Percentiles rank a stretch among this genome's conserved stretches.
phyloP scores from a whole-genome alignment of 306 rosid genomes.

The Cucurbita pepo region DNA sequence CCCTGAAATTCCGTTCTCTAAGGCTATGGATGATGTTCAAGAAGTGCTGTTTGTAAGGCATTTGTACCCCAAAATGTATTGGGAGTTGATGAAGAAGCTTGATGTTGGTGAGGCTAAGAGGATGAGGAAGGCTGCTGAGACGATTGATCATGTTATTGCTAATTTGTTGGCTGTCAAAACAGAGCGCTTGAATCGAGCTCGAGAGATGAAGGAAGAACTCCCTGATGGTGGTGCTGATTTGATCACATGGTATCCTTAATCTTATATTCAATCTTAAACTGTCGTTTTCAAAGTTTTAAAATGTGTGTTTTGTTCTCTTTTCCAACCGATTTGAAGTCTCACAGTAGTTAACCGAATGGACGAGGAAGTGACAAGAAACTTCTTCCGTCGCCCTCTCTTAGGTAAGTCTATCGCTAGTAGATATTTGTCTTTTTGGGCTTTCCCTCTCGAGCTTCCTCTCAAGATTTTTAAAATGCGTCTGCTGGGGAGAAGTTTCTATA shows the following conservation, averaged over 20 bases:
- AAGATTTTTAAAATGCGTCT: no score
- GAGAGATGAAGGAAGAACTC: not conserved
- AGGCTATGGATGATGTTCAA: slow-evolving; percentile 22
- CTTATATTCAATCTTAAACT: no score
- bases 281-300: no score
- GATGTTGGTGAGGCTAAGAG: slow-evolving; percentile 1
- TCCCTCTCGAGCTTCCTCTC: no score
- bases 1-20: slow-evolving; percentile 12
- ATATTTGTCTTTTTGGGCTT: no score
- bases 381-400: no score
- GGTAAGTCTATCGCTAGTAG: no score
- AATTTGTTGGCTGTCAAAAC: not conserved
- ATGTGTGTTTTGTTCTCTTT: no score
- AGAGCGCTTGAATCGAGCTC: not conserved
- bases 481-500: no score
- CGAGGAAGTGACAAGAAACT: no score
- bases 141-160: not conserved
- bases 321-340: no score
- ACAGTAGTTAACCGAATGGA: no score
- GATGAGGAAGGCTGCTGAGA: not conserved
- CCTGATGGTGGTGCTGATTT: slow-evolving; percentile 11
- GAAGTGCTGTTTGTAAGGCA: slow-evolving; percentile 19
- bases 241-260: slow-evolving; percentile 3
- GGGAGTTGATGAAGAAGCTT: slow-evolving; percentile 2
- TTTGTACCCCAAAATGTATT: not conserved